Conservation (phyloP, 1,284 basidiomycete species). For the Meripilus lineatus region DNA sequence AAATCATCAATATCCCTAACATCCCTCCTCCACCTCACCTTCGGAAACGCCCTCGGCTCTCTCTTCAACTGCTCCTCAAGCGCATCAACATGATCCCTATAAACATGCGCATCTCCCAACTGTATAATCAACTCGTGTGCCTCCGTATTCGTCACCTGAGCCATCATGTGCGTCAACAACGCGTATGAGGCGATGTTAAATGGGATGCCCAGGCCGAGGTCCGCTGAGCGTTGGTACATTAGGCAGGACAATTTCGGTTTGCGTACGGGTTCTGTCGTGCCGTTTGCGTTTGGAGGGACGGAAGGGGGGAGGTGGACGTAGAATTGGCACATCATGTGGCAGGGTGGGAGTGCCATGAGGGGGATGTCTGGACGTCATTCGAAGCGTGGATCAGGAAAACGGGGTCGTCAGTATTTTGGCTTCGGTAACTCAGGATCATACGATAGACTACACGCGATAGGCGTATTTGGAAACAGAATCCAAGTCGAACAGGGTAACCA, state of each 20-base stretch:
- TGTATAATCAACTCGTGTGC: conserved; percentile 89
- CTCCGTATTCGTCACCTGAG: conserved; percentile 82
- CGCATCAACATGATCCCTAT: conserved; percentile 88
- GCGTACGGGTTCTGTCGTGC: conserved; percentile 36
- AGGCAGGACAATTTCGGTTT: conserved; percentile 86
- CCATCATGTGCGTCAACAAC: conserved; percentile 95
- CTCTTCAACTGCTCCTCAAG: conserved; percentile 79
- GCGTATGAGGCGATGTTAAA: conserved; percentile 99
- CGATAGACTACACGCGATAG: too few species aligned
- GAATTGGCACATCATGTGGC: conserved; percentile 99
- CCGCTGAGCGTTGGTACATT: conserved; percentile 98
- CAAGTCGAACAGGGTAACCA: too few species aligned
- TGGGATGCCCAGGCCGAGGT: conserved; percentile 93
- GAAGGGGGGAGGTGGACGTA: conserved; percentile 83
- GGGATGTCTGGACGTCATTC: conserved; percentile 91
- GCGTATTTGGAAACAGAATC: too few species aligned
- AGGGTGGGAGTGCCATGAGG: conserved; percentile 95
- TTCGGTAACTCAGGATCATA: too few species aligned
- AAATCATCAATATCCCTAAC: conserved; percentile 82
- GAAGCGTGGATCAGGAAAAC: background rate
- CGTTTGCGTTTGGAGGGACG: too few species aligned
- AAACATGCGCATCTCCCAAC: conserved; percentile 96
- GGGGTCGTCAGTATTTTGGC: background rate
- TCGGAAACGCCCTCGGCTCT: conserved; percentile 82
- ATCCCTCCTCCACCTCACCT: conserved; percentile 64